Conservation (phyloP, 2,329 filamentous ascomycete species). For the Fusarium coffeatum region DNA sequence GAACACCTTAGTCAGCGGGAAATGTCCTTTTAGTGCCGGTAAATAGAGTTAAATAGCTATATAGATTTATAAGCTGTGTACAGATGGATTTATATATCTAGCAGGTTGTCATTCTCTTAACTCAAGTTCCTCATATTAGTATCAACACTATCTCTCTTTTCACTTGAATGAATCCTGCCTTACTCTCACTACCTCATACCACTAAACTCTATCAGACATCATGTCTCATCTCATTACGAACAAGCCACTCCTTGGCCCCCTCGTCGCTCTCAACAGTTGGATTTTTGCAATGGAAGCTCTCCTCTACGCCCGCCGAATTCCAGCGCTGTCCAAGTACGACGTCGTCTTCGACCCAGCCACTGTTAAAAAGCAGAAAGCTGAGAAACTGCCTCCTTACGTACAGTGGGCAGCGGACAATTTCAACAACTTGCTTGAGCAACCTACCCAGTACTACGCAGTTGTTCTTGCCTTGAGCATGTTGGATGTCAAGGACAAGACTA, state of each 20-base stretch:
- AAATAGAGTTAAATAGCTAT: no score
- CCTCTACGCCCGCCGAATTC: neutral
- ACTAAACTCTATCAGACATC: no score
- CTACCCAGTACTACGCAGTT: neutral
- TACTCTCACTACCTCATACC: neutral
- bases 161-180: no score
- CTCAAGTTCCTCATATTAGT: no score
- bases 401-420: neutral
- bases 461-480: neutral
- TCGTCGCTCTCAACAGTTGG: neutral
- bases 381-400: neutral
- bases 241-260: neutral
- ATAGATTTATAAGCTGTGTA: no score
- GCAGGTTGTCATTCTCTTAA: no score
- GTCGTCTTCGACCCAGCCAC: neutral
- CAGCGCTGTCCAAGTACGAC: neutral
- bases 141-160: no score
- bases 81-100: no score
- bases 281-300: neutral
- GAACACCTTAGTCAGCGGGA: no score
- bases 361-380: neutral
- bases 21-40: no score
- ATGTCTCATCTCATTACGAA: neutral
- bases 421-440: conserved; percentile 4
- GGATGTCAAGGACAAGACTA: neutral